Conservation (phyloP, 2,329 filamentous ascomycete genomes). For the Fusarium multiceps region DNA sequence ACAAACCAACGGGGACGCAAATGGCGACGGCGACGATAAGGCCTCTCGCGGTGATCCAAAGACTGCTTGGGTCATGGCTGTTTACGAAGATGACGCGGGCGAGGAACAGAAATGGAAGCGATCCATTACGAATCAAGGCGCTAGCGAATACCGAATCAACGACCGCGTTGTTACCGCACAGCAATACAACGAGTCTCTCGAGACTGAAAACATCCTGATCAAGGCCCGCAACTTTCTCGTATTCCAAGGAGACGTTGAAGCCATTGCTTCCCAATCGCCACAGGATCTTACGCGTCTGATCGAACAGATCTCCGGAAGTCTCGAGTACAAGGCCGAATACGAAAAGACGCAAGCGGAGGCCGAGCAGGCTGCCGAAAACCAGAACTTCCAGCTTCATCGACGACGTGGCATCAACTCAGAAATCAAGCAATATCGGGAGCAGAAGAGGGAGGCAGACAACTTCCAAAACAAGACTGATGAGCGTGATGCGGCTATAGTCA, state of each 20-base stretch:
- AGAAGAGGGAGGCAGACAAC: constrained; percentile 94
- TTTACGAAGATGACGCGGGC: constrained; percentile 96
- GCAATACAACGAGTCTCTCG: constrained; percentile 92
- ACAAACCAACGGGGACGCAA: constrained; percentile 68
- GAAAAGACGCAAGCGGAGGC: constrained; percentile 88
- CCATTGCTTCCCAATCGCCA: constrained; percentile 93
- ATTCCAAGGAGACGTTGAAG: constrained; percentile 97
- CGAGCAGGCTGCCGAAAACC: constrained; percentile 88
- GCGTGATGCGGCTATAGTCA: constrained; percentile 89
- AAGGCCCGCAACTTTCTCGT: constrained; percentile 98
- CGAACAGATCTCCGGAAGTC: constrained; percentile 95
- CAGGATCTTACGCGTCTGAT: constrained; percentile 93
- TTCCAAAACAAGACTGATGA: constrained; percentile 93
- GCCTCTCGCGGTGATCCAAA: constrained; percentile 85
- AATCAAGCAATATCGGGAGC: constrained; percentile 96
- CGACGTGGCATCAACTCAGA: constrained; percentile 96
- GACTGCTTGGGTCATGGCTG: constrained; percentile 98
- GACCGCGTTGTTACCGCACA: constrained; percentile 87
- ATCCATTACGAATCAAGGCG: constrained; percentile 86
- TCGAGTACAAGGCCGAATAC: constrained; percentile 95
- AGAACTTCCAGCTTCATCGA: constrained; percentile 87
- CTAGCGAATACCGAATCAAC: constrained; percentile 97
- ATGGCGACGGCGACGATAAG: constrained; percentile 71
- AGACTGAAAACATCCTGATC: constrained; percentile 95
- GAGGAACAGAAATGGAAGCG: constrained; percentile 97